These are phyloP conservation scores for Withania somnifera DNA, from an alignment of 305 asterid genomes.

Conservation along the genomic window DNA sequence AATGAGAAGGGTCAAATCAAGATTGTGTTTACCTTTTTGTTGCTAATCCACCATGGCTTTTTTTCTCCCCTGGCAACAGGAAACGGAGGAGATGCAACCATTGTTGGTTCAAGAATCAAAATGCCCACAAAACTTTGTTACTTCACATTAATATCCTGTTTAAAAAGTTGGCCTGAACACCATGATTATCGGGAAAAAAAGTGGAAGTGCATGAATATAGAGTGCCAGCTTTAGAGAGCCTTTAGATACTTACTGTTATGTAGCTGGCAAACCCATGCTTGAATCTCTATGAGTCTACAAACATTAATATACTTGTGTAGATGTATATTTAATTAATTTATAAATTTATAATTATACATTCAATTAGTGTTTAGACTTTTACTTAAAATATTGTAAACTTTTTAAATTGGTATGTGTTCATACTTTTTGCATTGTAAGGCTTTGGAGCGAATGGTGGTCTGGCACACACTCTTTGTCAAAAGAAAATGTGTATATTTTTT, in stretches of 20 bases:
- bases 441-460: no score
- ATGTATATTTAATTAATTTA: neutral
- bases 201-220: neutral
- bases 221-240: slow-evolving; percentile 59
- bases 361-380: no score
- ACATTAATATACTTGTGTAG: neutral
- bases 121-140: neutral
- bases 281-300: neutral
- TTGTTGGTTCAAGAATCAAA: slow-evolving; percentile 36
- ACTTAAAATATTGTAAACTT: no score
- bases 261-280: slow-evolving; percentile 50
- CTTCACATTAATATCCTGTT: neutral
- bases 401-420: no score
- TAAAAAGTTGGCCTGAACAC: no score
- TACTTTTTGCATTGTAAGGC: no score
- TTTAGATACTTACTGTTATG: slow-evolving; percentile 27
- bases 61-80: slow-evolving; percentile 47
- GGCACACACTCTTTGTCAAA: no score
- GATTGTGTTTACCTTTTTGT: slow-evolving; percentile 43
- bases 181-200: no score
- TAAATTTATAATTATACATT: no score
- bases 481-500: no score
- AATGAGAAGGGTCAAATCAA: neutral
- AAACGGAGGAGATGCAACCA: slow-evolving; percentile 52
- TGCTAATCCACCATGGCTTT: slow-evolving; percentile 95